Percentiles rank a stretch among this genome's conserved stretches.
phyloP scores from a whole-genome alignment of 495 filamentous ascomycete genomes.

The Neurospora tetrasperma region DNA sequence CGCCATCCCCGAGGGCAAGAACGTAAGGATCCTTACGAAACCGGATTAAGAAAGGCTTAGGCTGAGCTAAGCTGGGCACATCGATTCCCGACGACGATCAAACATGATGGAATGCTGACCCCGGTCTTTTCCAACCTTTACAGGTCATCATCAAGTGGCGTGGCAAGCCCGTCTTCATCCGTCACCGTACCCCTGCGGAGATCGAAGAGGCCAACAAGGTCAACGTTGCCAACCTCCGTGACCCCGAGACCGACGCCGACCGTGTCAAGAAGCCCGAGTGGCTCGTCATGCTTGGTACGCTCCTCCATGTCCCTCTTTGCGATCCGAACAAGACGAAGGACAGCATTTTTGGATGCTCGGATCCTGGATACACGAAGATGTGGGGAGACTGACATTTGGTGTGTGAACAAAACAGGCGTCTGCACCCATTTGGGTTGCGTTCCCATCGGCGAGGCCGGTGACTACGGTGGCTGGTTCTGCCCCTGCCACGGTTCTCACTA shows the following conservation, averaged over 20 bases:
- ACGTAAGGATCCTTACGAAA: constrained; percentile 49
- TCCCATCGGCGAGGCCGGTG: constrained; percentile 95
- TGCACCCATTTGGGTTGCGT: constrained; percentile 99
- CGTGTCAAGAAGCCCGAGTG: constrained; percentile 97
- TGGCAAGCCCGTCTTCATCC: constrained; percentile 99
- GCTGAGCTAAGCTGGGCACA: not conserved
- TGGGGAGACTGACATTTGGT: constrained; percentile 9
- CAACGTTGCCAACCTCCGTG: constrained; percentile 69
- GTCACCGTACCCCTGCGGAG: constrained; percentile 84
- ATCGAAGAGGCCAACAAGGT: constrained; percentile 75
- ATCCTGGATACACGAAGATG: not conserved
- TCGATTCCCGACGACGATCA: not conserved
- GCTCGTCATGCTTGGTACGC: constrained; percentile 93
- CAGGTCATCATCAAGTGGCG: constrained; percentile 99
- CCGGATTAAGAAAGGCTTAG: not conserved
- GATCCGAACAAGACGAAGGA: not conserved
- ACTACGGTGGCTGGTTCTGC: constrained; percentile 99
- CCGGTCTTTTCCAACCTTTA: constrained; percentile 2
- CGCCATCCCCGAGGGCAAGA: constrained; percentile 97
- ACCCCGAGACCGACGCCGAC: constrained; percentile 82
- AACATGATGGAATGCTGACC: not conserved
- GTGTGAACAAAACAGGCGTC: constrained; percentile 49
- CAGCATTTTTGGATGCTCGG: not conserved
- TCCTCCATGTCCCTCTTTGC: constrained; percentile 5
- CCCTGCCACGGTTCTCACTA: constrained; percentile 99